A percentile compares a stretch with the other conserved stretches of the same genome.
phyloP scores from a whole-genome alignment of 2,329 filamentous ascomycete species.

The Curvularia hawaiiensis region DNA sequence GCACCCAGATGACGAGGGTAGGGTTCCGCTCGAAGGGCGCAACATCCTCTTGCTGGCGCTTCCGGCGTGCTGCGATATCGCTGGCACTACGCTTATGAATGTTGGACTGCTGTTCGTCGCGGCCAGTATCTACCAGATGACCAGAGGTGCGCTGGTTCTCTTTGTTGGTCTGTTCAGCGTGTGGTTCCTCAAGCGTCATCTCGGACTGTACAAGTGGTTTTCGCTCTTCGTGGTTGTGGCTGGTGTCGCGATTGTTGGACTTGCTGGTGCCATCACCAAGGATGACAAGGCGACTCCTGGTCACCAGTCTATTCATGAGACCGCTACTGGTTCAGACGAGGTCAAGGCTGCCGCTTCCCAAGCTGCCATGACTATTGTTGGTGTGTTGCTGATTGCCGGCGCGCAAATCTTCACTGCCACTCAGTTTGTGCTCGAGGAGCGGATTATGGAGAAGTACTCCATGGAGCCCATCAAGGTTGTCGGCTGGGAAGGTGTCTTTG shows the following conservation, averaged over 20 bases:
- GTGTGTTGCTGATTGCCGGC: constrained; percentile 87
- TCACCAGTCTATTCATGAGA: constrained; percentile 29
- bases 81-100: constrained; percentile 97
- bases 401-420: constrained; percentile 97
- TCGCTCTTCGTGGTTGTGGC: constrained; percentile 84
- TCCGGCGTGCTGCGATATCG: constrained; percentile 91
- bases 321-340: constrained; percentile 34
- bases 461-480: constrained; percentile 89
- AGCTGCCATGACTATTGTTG: constrained; percentile 74
- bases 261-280: constrained; percentile 82
- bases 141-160: constrained; percentile 87
- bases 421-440: constrained; percentile 96
- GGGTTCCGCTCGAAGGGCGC: constrained; percentile 68
- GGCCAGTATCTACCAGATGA: constrained; percentile 99
- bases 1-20: constrained; percentile 59
- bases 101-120: constrained; percentile 91
- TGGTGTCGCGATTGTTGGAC: constrained; percentile 86
- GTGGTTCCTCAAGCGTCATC: constrained; percentile 78
- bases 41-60: constrained; percentile 77
- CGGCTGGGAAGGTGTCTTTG: constrained; percentile 95
- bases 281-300: constrained; percentile 61
- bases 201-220: constrained; percentile 91
- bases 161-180: constrained; percentile 97
- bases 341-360: constrained; percentile 54
- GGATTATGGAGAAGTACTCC: constrained; percentile 80